Conservation (phyloP, 768 basidiomycete genomes). For the Candolleomyces eurysporus region DNA sequence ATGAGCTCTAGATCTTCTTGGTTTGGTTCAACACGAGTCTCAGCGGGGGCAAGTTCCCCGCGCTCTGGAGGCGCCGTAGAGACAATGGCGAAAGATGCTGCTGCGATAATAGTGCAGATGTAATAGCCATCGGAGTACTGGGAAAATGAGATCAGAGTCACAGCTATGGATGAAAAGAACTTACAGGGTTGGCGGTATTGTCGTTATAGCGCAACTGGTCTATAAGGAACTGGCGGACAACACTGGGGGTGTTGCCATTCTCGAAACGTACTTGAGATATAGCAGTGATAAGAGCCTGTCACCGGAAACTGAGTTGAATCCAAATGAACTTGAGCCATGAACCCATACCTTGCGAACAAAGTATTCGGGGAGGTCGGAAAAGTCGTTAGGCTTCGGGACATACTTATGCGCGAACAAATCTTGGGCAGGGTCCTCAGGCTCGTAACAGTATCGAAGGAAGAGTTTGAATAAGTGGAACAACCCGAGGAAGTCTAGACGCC, state of each 20-base stretch:
- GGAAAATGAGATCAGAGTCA: background rate
- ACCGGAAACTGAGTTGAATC: constrained; percentile 1
- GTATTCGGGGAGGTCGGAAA: constrained; percentile 87
- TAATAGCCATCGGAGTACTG: constrained; percentile 93
- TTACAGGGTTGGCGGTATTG: constrained; percentile 84
- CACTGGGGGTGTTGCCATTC: constrained; percentile 80
- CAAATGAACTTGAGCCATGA: constrained; percentile 1
- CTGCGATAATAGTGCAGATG: constrained; percentile 81
- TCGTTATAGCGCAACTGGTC: constrained; percentile 95
- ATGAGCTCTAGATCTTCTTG: constrained; percentile 68
- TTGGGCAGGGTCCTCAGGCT: constrained; percentile 76
- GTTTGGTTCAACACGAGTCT: constrained; percentile 63
- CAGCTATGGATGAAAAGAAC: constrained; percentile 22
- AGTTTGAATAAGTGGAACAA: constrained; percentile 96
- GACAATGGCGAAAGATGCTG: constrained; percentile 76
- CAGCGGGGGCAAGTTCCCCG: constrained; percentile 71
- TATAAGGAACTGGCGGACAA: constrained; percentile 84
- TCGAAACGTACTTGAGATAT: constrained; percentile 86
- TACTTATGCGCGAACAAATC: constrained; percentile 85
- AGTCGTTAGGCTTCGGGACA: constrained; percentile 95
- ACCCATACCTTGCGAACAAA: constrained; percentile 85
- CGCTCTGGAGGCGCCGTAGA: constrained; percentile 77
- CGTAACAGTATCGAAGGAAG: constrained; percentile 87
- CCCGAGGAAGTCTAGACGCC: constrained; percentile 81
- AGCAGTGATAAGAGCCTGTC: constrained; percentile 73